Base-by-base conservation (phyloP, 2,329 filamentous ascomycete genomes). In the Bretziella fagacearum region DNA sequence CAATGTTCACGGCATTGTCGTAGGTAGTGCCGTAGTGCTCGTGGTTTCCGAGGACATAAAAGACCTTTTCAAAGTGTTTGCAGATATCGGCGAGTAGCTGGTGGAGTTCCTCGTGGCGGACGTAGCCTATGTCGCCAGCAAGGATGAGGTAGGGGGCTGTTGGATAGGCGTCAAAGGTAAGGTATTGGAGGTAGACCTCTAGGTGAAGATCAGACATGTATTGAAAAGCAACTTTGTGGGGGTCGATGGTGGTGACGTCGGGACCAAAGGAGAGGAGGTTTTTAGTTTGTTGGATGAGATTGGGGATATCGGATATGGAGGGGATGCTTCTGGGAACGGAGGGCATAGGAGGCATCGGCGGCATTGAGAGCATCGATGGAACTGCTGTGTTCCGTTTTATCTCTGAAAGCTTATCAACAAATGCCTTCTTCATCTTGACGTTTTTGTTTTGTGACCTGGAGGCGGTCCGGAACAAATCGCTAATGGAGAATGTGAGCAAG, bases 31-130 rank as follows among this genome's bases (percentile, higher is more conserved):
- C 63, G 53, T 70, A 71, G 54, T 72, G 73, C 54, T 74, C 70
- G 53, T 73, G 69, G 54, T 73, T 73, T 0, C 69, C 71, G 2
- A 73, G 60, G 0, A 73, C 61, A 1, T 71, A 56, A 44, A 71
- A 65, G 2, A 73, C 63, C 3, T 56, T 59, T 6, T 65, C 56
- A 52, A 64, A 73, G 2, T 60, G 58, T 15, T 56, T 52, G 35
- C 35, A 39, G 2, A 39, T 20, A 8, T n/a, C 60, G 61, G 48
- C 69, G 67, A 3, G 53, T 52, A 7, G 11, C 18, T 8, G 8
- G 35, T 11, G 8, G 8, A 20, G 10, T 18, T 22, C 18, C 7
- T 6, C 11, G 27, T 44, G 32, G n/a, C 7, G 17, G 6, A 49
- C 13, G 2, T 64, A 62, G 2, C 71, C 71, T 22, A 73, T 64